Conservation (phyloP, 306 rosid species). For the Rosa lucieae region DNA sequence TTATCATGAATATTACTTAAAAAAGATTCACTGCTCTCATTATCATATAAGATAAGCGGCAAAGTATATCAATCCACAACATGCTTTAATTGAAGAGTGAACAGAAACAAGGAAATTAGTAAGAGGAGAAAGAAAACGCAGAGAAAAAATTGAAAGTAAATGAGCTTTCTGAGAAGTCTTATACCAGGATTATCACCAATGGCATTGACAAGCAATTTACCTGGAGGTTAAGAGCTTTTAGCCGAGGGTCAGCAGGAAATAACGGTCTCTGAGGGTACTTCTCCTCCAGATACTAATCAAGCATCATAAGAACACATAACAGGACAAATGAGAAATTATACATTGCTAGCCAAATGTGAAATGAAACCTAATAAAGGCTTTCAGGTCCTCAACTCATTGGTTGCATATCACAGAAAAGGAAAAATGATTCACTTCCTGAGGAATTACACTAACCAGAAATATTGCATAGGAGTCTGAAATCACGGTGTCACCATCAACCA, state of each 20-base stretch:
- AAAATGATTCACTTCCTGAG: not conserved
- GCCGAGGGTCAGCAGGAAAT: slow-evolving; percentile 43
- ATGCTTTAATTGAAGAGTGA: not conserved
- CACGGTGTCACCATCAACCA: slow-evolving; percentile 45
- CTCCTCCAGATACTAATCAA: slow-evolving; percentile 48
- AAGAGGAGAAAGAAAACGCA: not conserved
- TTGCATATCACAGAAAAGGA: not conserved
- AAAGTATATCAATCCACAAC: not conserved
- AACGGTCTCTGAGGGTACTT: slow-evolving; percentile 40
- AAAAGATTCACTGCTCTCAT: not conserved
- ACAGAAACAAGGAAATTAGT: not conserved
- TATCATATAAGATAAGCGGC: not conserved
- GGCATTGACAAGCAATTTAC: slow-evolving; percentile 16
- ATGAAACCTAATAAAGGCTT: not conserved
- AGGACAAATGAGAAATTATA: not conserved
- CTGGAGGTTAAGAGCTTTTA: slow-evolving; percentile 51
- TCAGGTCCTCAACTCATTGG: not conserved
- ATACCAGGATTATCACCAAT: not conserved
- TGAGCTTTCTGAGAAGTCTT: not conserved
- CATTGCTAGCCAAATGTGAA: not conserved
- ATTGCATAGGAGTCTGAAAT: slow-evolving; percentile 52
- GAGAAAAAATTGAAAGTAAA: not conserved
- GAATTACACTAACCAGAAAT: slow-evolving; percentile 38
- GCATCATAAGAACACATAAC: slow-evolving; percentile 8
- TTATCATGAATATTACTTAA: not conserved